Base-by-base conservation (phyloP, 2,329 filamentous ascomycete species). In the Fusarium anguioides region DNA sequence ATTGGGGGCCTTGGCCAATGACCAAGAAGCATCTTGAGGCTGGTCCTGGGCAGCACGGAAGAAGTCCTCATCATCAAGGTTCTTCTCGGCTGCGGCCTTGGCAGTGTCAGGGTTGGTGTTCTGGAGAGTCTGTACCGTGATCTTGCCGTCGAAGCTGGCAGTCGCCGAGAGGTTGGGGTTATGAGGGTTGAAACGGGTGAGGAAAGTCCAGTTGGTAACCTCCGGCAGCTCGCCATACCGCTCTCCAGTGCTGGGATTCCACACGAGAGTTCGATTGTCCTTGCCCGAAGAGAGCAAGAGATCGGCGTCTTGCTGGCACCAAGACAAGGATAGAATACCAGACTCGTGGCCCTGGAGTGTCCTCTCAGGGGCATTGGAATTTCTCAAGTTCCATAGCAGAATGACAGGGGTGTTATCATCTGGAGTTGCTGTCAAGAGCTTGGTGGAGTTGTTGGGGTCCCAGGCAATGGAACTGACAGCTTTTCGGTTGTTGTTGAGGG, bases 171-270 rank as follows among this genome's bases (percentile, higher is more conserved):
- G 84, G 75, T 90, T 92, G 12, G 96, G 95, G 78, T 99, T 97
- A 71, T 92, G 89, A 27, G 96, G 96, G 77, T 97, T 94, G 86
- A 96, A 98, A 64, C 91, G 88, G 7, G 96, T 97, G 76, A 95
- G 90, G 83, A 99, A 99, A 8, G 94, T 97, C 95, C 96, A 99
- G 79, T 98, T 99, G n/a, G 95, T 97, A 52, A 97, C 94, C 73
- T 97, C 93, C 6, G 95, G 94, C 75, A 98, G 95, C 79, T 98
- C 95, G 68, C 96, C 96, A 66, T 94, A 91, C 14, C 87, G 85
- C 75, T 96, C 89, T 51, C 95, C 95, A 4, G 91, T 97, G 74
- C 96, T 92, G 2, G 96, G 93, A 78, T 98, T 98, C 96, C 96
- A 99, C 63, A 96, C 89, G 62, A 99, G 87, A 4, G 94, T 97